These are phyloP conservation scores for Trypanosomatidae sp. DNA, from an alignment of 208 protist species.

Conservation along the genomic window DNA sequence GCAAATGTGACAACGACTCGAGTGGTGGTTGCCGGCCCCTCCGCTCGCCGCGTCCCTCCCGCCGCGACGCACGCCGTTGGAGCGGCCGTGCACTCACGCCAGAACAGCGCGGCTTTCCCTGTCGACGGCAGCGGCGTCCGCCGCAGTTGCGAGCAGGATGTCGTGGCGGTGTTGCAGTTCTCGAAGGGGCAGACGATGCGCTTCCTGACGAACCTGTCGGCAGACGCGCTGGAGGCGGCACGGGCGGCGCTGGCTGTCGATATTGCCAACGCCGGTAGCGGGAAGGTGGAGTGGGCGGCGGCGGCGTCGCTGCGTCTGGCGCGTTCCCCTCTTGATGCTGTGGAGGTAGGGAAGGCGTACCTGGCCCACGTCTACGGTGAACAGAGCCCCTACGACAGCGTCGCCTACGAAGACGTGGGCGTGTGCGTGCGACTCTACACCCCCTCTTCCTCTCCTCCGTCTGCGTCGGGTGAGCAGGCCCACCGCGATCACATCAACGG, in stretches of 20 bases:
- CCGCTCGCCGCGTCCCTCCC: conserved; percentile 23
- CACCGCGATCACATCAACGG: conserved; percentile 35
- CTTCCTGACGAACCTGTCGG: conserved; percentile 28
- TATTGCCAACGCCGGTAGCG: neutral
- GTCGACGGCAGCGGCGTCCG: neutral
- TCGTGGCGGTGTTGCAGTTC: conserved; percentile 48
- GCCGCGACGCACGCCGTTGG: too few relatives aligned
- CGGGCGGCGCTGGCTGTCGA: neutral
- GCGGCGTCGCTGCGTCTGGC: neutral
- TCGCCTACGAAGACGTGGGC: conserved; percentile 44
- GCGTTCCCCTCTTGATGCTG: too few relatives aligned
- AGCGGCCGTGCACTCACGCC: too few relatives aligned
- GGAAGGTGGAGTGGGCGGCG: neutral
- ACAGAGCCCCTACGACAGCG: conserved; percentile 44
- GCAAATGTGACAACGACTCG: too few relatives aligned
- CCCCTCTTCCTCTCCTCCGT: conserved; percentile 1
- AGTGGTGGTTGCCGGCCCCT: conserved; percentile 25
- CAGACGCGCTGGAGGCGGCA: conserved; percentile 6
- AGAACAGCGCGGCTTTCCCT: too few relatives aligned
- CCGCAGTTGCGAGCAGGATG: conserved; percentile 13
- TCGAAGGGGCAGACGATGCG: conserved; percentile 46
- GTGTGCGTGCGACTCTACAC: conserved; percentile 39
- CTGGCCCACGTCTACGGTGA: conserved; percentile 40
- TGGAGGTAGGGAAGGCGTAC: conserved; percentile 40
- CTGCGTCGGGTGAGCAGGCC: too few relatives aligned